Percentiles rank a stretch among this genome's conserved stretches.
phyloP scores from a whole-genome alignment of 495 filamentous ascomycete genomes.

The Neurospora sp. region DNA sequence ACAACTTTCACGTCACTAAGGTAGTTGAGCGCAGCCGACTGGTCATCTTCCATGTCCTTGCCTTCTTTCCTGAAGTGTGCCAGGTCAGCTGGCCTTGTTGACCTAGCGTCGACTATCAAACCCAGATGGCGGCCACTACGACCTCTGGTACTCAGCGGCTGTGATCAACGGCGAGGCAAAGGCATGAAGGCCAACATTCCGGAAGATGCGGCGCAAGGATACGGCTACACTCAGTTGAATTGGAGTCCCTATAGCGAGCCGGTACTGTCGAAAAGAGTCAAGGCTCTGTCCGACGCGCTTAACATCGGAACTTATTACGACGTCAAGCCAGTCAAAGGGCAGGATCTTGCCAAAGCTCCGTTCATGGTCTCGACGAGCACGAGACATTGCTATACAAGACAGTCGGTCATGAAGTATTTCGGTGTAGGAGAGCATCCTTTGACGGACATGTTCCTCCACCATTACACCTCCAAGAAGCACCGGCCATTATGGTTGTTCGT shows the following conservation, averaged over 20 bases:
- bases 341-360: background rate
- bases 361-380: background rate
- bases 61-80: background rate
- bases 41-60: background rate
- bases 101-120: background rate
- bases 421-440: slow-evolving; percentile 23
- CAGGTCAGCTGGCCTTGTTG: background rate
- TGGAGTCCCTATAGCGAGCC: background rate
- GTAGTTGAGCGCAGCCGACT: background rate
- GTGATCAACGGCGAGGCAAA: background rate
- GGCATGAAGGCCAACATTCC: background rate
- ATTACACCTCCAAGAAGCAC: slow-evolving; percentile 20
- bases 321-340: background rate
- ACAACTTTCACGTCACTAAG: background rate
- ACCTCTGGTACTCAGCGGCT: background rate
- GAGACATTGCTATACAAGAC: background rate
- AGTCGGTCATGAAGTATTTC: slow-evolving; percentile 17
- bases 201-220: background rate
- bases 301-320: background rate
- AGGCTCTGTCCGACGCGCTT: background rate
- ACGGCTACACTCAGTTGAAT: background rate
- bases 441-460: slow-evolving; percentile 16
- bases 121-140: background rate
- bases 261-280: background rate
- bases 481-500: slow-evolving; percentile 43